Base-by-base conservation (phyloP, 495 filamentous ascomycete genomes). In the Penicillium roqueforti region DNA sequence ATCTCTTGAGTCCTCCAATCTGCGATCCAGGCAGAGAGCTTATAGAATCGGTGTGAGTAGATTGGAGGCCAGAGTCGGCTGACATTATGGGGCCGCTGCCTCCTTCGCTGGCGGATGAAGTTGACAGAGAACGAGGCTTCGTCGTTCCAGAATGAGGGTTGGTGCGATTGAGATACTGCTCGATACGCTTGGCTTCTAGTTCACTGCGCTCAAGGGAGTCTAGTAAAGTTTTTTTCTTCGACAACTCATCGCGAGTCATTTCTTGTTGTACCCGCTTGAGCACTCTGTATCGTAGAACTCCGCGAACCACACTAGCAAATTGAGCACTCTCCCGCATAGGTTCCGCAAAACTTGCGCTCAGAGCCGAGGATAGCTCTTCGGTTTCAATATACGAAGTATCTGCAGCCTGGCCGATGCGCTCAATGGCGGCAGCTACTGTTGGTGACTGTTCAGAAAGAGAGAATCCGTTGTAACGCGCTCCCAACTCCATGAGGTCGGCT, bases 321-420 rank as follows among this genome's bases (percentile, higher is more conserved):
- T 98, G 93, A 14, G 93, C 93, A 57, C 87, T 95, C 69, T 98
- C 93, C 31, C 93, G 81, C 88, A 98, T 95, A 3, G 93, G 93
- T 62, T 98, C 93, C 0, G 93, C 92, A 69, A 98, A 98, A 56
- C 82, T 89, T 1, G 91, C 90, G 14, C 89, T 89, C 32, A 98
- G 68, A 0, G 86, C 83, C 2, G 81, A 81, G 1, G 92, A 91
- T 2, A 98, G 75, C 62, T 97, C 93, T 60, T 95, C 91, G 0
- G 92, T 96, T 22, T 90, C 91, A 51, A 98, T 92, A 63, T 96
- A 98, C 1, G 95, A 96, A 1, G 88, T 90, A 67, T 98, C 93
- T 2, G 91, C 89, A 4, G 93, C 95, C 67, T 98, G 95, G 0
- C 93, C 93, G 37, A 92, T 83, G 44, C 91, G 86, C 70, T 98